These are phyloP conservation scores for Brassica carinata DNA, from an alignment of 345 rosid species.

Conservation along the genomic window DNA sequence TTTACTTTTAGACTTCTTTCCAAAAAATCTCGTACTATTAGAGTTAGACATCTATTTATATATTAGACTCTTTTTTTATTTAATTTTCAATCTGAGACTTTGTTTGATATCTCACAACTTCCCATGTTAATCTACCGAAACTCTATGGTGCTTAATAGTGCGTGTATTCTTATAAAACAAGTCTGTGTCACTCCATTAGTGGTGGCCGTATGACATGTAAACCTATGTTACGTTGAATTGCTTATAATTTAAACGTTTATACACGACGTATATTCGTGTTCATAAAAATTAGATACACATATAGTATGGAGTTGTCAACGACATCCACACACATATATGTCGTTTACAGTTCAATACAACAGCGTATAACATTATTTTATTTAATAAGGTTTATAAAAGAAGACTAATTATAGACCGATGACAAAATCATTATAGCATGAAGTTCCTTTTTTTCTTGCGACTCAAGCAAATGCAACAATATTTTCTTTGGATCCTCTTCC, in stretches of 20 bases:
- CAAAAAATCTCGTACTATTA: too few relatives aligned
- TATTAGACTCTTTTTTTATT: too few relatives aligned
- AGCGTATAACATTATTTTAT: not conserved
- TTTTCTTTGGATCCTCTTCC: not conserved
- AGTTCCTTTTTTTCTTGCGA: not conserved
- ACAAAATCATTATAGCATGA: not conserved
- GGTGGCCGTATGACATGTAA: constrained; percentile 7
- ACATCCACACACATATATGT: not conserved
- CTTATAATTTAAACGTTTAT: not conserved
- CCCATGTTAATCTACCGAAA: not conserved
- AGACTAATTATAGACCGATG: not conserved
- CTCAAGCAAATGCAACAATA: not conserved
- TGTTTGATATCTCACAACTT: too few relatives aligned
- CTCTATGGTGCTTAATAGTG: not conserved
- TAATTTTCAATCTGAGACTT: too few relatives aligned
- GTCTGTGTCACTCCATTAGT: not conserved
- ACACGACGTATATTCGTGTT: not conserved
- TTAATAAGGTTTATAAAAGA: too few relatives aligned
- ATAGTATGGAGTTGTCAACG: too few relatives aligned
- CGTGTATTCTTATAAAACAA: not conserved
- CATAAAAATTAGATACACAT: not conserved
- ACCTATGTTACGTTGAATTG: constrained; percentile 1
- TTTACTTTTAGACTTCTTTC: too few relatives aligned
- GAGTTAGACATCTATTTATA: too few relatives aligned
- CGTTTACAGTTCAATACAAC: not conserved